phyloP scores from a whole-genome alignment of 2,329 filamentous ascomycete genomes.

The Hypoxylon sp. region DNA sequence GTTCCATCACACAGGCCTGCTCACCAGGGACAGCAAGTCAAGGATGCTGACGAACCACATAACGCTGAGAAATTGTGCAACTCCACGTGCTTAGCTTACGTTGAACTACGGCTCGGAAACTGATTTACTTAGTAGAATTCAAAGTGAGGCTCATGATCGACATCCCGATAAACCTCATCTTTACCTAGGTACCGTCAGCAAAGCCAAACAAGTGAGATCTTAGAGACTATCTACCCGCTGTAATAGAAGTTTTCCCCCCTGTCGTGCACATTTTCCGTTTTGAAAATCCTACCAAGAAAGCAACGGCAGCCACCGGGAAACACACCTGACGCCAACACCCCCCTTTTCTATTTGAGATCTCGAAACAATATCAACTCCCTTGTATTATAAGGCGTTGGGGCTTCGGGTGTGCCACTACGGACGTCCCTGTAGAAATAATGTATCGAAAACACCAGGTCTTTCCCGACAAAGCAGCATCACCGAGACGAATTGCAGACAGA shows the following conservation, averaged over 20 bases:
- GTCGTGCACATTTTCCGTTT: conserved; percentile 24
- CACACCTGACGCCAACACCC: conserved; percentile 28
- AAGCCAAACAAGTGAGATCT: conserved; percentile 29
- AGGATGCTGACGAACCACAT: conserved; percentile 34
- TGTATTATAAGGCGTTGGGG: conserved; percentile 8
- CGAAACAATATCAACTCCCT: neutral
- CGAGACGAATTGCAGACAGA: conserved; percentile 27
- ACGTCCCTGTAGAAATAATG: conserved; percentile 15
- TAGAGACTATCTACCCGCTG: conserved; percentile 17
- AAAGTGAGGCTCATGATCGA: conserved; percentile 49
- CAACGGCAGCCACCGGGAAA: conserved; percentile 8
- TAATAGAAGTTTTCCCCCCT: conserved; percentile 23
- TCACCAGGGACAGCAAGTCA: conserved; percentile 36
- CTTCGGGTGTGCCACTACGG: conserved; percentile 10
- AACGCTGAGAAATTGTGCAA: conserved; percentile 24
- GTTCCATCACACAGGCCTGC: conserved; percentile 47
- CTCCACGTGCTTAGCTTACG: conserved; percentile 40
- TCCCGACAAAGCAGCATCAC: conserved; percentile 23
- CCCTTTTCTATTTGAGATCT: conserved; percentile 4
- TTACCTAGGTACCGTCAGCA: conserved; percentile 26
- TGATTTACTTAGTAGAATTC: conserved; percentile 30
- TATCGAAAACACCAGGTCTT: conserved; percentile 20
- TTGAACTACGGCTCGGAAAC: conserved; percentile 39
- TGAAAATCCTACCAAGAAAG: conserved; percentile 25
- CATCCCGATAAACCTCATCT: conserved; percentile 31